phyloP scores from a whole-genome alignment of 192 early-diverging fungal genomes.

The Physocladia obscura region DNA sequence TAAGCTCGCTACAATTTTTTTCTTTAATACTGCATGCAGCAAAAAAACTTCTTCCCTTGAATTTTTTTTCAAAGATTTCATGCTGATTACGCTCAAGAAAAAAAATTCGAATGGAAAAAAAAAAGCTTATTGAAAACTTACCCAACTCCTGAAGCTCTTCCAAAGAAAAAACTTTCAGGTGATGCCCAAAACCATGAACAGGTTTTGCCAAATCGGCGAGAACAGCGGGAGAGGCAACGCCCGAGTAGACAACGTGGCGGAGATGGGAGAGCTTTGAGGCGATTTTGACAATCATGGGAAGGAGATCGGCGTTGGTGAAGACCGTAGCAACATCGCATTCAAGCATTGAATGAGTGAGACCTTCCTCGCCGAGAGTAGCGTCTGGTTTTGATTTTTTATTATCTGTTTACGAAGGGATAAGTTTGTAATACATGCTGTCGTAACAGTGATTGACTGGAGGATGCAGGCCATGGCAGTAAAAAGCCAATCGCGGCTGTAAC shows the following conservation, averaged over 20 bases:
- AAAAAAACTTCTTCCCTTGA: too few species aligned
- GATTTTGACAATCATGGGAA: slow-evolving; percentile 64
- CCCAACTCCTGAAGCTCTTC: slow-evolving; percentile 71
- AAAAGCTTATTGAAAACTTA: too few species aligned
- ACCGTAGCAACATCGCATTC: slow-evolving; percentile 72
- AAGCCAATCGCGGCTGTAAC: slow-evolving; percentile 60
- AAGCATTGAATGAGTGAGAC: slow-evolving; percentile 80
- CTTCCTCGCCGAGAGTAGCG: slow-evolving; percentile 78
- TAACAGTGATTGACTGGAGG: slow-evolving; percentile 71
- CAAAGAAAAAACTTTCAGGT: slow-evolving; percentile 53
- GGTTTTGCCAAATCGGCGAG: neutral
- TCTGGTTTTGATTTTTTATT: neutral
- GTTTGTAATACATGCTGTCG: slow-evolving; percentile 57
- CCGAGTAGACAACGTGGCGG: slow-evolving; percentile 72
- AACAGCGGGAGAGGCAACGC: slow-evolving; percentile 46
- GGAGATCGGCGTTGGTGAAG: slow-evolving; percentile 74
- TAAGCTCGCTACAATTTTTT: too few species aligned
- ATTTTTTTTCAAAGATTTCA: too few species aligned
- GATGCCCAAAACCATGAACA: neutral
- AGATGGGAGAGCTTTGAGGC: slow-evolving; percentile 57
- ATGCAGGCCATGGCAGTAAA: slow-evolving; percentile 64
- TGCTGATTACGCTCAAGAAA: too few species aligned
- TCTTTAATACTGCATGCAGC: too few species aligned
- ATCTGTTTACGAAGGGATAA: neutral
- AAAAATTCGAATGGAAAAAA: too few species aligned